phyloP scores from a whole-genome alignment of 2,329 filamentous ascomycete species.

The Colletotrichum kahawae region DNA sequence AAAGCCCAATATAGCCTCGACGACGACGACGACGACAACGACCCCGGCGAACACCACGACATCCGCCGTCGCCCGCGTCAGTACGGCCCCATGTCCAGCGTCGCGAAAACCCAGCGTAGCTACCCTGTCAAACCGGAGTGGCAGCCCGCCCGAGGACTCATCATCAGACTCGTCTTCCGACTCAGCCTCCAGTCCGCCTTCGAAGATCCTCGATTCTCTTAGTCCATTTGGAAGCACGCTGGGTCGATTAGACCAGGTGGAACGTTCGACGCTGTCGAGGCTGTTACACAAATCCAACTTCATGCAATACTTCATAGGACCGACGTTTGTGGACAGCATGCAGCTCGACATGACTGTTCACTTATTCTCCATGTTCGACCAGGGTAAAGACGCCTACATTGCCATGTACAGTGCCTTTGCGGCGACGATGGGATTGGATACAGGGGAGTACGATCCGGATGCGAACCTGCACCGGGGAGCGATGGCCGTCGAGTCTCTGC shows the following conservation, averaged over 20 bases:
- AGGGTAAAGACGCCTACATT: conserved; percentile 19
- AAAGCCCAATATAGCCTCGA: not conserved
- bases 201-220: conserved; percentile 14
- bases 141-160: conserved; percentile 14
- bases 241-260: not conserved
- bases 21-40: not conserved
- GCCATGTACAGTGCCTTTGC: conserved; percentile 19
- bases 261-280: not conserved
- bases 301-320: conserved; percentile 15
- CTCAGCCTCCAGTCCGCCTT: conserved; percentile 11
- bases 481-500: conserved; percentile 13
- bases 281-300: conserved; percentile 18
- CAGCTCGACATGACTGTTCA: conserved; percentile 19
- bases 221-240: conserved; percentile 10
- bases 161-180: conserved; percentile 16
- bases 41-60: not conserved
- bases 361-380: conserved; percentile 17
- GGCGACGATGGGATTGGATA: conserved; percentile 6
- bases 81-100: not conserved
- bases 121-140: not conserved
- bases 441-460: conserved; percentile 11
- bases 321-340: conserved; percentile 18
- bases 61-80: not conserved
- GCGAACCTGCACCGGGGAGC: conserved; percentile 14
- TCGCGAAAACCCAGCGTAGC: not conserved